Conservation (phyloP, 371 early-diverging fungal genomes). For the Dichotomocladium elegans region DNA sequence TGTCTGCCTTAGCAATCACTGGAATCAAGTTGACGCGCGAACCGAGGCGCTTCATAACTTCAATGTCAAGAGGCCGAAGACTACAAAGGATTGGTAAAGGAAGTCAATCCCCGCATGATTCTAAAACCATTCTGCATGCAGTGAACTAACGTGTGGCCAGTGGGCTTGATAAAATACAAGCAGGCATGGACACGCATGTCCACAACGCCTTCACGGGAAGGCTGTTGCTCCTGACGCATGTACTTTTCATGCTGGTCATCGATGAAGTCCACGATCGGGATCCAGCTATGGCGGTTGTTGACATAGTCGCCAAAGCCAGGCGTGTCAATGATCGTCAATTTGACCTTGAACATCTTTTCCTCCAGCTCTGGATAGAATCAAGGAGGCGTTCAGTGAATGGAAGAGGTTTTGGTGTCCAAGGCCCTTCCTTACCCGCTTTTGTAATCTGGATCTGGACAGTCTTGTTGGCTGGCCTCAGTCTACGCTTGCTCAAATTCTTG, state of each 20-base stretch:
- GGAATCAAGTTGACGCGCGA: constrained; percentile 89
- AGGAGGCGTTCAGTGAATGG: too few species aligned
- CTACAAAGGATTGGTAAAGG: constrained; percentile 21
- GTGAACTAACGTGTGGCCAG: constrained; percentile 72
- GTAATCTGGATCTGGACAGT: constrained; percentile 95
- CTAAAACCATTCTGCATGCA: background rate
- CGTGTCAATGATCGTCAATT: constrained; percentile 87
- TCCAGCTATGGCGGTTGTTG: constrained; percentile 91
- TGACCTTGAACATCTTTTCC: constrained; percentile 76
- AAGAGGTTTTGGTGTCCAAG: too few species aligned
- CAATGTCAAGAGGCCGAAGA: constrained; percentile 80
- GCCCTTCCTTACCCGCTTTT: constrained; percentile 31
- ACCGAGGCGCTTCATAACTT: constrained; percentile 84
- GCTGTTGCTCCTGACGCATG: constrained; percentile 81
- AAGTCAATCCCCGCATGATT: background rate
- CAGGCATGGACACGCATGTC: constrained; percentile 92
- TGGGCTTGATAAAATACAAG: constrained; percentile 86
- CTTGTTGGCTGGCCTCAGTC: constrained; percentile 78
- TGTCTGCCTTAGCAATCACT: constrained; percentile 93
- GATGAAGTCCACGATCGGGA: constrained; percentile 94
- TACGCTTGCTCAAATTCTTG: constrained; percentile 77
- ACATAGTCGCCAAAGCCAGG: constrained; percentile 92
- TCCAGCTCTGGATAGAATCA: constrained; percentile 28
- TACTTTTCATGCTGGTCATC: constrained; percentile 94
- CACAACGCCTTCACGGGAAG: constrained; percentile 73